Evolutionary conservation across 192 early-diverging fungal genomes (phyloP), one percentile per base, ranked within the genome.

Genomic region (Coemansia sp.): DNA sequence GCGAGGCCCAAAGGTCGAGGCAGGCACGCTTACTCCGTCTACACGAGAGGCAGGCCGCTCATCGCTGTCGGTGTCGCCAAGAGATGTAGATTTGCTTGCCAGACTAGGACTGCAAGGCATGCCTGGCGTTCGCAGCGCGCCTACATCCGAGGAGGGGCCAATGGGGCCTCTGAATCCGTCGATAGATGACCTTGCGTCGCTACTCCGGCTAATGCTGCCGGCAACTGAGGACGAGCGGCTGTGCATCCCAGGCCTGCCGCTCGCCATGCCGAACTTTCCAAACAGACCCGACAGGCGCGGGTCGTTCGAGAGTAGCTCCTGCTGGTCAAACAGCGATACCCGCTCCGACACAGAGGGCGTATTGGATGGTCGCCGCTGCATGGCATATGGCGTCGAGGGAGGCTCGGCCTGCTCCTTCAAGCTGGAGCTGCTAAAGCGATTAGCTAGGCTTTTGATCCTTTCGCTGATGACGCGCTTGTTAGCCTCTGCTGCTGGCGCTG

Each of bases 281-380:
- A 82, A 82, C 48, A 82, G 48, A 8, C 65, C 68, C 15, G 69
- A 63, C 10, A 64, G 44, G 21, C 78, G 70, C 37, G 78, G 78
- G 62, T 81, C 78, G 68, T 59, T 72, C 27, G 64, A 11, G 38
- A 57, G 21, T 5, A 38, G 36, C 36, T 61, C 59, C 23, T 63
- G 55, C 38, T 63, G 63, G 65, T 76, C 79, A 32, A 82, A 82
- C 14, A 76, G 79, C 27, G 74, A 82, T 51, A 82, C 79, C 29
- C 79, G 74, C 65, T 82, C 79, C 4, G 79, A 82, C 4, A 82
- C 74, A 5, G 79, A 82, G 11, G 74, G 79, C 48, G 79, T 70
- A 42, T 82, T 70, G 7, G 79, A 82, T 4, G 74, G 79, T 12
- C 74, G 71, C n/a, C 79, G 79, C 11, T 67, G 61, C 19, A 76